These are phyloP conservation scores for Phanerodontia chrysosporium DNA, from an alignment of 768 basidiomycete species.

Conservation along the genomic window DNA sequence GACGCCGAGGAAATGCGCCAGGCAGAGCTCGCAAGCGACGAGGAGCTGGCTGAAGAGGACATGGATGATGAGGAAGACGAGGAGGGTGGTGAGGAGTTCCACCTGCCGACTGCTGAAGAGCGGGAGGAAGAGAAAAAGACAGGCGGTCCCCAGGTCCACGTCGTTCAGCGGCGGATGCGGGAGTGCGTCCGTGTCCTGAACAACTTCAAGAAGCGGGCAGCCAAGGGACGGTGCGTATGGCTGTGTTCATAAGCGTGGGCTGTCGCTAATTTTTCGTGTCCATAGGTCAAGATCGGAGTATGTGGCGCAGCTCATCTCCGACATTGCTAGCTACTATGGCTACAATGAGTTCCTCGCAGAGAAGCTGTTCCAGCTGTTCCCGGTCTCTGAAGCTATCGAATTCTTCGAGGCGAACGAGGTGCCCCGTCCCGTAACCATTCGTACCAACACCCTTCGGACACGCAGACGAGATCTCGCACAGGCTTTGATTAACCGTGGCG, in stretches of 20 bases:
- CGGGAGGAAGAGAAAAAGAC: conserved; percentile 65
- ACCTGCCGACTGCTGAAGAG: conserved; percentile 67
- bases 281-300: conserved; percentile 86
- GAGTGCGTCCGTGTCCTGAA: conserved; percentile 68
- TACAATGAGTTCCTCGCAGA: conserved; percentile 95
- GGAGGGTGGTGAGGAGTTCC: conserved; percentile 47
- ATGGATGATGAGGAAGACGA: conserved; percentile 32
- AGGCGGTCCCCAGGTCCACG: conserved; percentile 69
- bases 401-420: conserved; percentile 99
- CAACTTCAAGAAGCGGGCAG: conserved; percentile 66
- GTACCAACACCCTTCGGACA: conserved; percentile 93
- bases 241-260: background rate
- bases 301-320: conserved; percentile 77
- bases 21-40: conserved; percentile 45
- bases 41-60: conserved; percentile 40
- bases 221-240: conserved; percentile 57
- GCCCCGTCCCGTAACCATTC: conserved; percentile 93
- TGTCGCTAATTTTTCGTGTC: background rate
- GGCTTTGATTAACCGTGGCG: conserved; percentile 89
- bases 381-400: conserved; percentile 93
- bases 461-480: conserved; percentile 93
- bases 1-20: conserved; percentile 63
- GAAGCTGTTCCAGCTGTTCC: conserved; percentile 91
- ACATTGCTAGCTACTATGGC: conserved; percentile 94
- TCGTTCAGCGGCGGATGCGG: conserved; percentile 77